Evolutionary conservation across 176 grass and related monocot genomes (phyloP), one percentile per base, ranked within the genome.

Genomic region (Coix lacrymajobi): DNA sequence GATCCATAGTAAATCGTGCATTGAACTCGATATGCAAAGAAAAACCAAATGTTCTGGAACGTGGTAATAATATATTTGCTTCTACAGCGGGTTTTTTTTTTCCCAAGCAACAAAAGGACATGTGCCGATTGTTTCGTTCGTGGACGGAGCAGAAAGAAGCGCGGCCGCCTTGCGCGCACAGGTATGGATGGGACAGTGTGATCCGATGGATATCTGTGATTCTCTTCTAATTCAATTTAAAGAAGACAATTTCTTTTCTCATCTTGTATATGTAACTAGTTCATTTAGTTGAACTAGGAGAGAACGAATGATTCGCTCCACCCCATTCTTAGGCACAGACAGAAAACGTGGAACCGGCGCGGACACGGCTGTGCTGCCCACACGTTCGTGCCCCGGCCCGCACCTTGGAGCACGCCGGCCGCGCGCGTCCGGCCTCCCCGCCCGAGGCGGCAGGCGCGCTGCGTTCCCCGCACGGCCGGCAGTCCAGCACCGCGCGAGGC

Each of bases 401-500:
- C 33, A 24, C n/a, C 14, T 33, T 1, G 31, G 17, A 20, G 19
- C 19, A 33, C 72, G 29, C 46, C 12, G 16, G 49, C 32, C 52
- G 48, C 19, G 7, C 9, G 12, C 13, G 14, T 14, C 24, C 41
- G 25, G 26, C 25, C 12, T 0, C 61, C 29, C 25, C 28, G 60
- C 10, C 24, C 60, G 57, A 26, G 25, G n/a, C 57, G 10, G 22
- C 54, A 25, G 9, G n/a, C 9, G 56, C 56, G 58, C 60, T 16
- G 61, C 60, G 40, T 71, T 45, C 69, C 69, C 40, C 69, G 40
- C 69, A 71, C 69, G 69, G 69, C 69, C 69, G 69, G 68, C 62
- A n/a, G n/a, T n/a, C n/a, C n/a, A 7, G 12, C 60, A 26, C 26
- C 9, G 43, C 43, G 11, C 66, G 13, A 39, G 36, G 44, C 14